Conservation (phyloP, 176 grass and related monocot species). For the Cenchrus fungigraminus region DNA sequence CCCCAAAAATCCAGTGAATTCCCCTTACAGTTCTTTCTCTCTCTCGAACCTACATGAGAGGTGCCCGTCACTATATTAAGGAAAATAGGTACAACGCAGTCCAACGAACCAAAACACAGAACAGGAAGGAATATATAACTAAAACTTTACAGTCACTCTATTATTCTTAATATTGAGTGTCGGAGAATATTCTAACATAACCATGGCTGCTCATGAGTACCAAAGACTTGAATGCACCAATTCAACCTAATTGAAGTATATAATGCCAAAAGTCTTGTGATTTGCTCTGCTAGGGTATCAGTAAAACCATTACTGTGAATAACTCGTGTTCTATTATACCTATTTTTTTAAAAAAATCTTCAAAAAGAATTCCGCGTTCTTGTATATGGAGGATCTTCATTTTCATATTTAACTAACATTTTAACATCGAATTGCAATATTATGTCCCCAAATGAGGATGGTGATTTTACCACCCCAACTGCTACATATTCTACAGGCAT, state of each 20-base stretch:
- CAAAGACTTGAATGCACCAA: too few species aligned
- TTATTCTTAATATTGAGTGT: not conserved
- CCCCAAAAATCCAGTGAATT: not conserved
- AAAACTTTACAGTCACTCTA: not conserved
- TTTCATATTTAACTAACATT: conserved; percentile 20
- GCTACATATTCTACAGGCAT: not conserved
- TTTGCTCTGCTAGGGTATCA: conserved; percentile 2
- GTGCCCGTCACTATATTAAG: too few species aligned
- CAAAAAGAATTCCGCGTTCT: not conserved
- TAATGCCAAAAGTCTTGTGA: not conserved
- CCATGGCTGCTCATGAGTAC: not conserved
- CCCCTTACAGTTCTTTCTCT: not conserved
- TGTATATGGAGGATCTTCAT: not conserved
- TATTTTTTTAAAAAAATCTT: conserved; percentile 1
- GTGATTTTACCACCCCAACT: not conserved
- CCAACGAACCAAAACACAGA: too few species aligned
- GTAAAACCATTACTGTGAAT: not conserved
- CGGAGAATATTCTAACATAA: not conserved
- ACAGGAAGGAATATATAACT: not conserved
- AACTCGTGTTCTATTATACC: not conserved
- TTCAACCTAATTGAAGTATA: not conserved
- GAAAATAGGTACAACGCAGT: too few species aligned
- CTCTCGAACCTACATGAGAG: too few species aligned
- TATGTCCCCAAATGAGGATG: not conserved
- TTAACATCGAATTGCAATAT: not conserved